Evolutionary conservation across 257 asterid species (phyloP).

Genomic region (Verbena officinalis): DNA sequence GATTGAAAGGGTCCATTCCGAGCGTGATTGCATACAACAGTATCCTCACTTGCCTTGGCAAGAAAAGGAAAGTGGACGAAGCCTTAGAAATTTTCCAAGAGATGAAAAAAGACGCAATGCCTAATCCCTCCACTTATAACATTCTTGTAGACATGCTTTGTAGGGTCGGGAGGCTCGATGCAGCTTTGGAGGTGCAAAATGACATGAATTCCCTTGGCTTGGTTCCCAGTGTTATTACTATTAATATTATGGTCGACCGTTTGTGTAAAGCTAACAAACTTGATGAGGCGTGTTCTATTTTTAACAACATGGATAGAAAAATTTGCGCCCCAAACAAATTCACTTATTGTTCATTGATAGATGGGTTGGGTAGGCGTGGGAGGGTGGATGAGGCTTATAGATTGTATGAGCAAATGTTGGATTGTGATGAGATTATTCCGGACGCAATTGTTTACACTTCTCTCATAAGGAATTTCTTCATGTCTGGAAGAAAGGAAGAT

Average conservation of each 20-base stretch:
- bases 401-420: conserved; percentile 86
- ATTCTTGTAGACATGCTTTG: conserved; percentile 89
- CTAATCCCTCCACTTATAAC: conserved; percentile 81
- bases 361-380: conserved; percentile 92
- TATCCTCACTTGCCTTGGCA: conserved; percentile 85
- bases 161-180: conserved; percentile 59
- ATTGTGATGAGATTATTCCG: conserved; percentile 49
- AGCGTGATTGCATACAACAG: conserved; percentile 87
- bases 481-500: conserved; percentile 74
- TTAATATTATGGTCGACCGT: conserved; percentile 91
- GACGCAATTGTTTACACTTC: conserved; percentile 84
- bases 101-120: conserved; percentile 90
- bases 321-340: conserved; percentile 64
- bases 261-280: conserved; percentile 86
- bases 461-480: conserved; percentile 82
- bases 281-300: conserved; percentile 75
- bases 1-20: conserved; percentile 82
- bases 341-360: conserved; percentile 87
- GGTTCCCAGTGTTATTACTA: conserved; percentile 70
- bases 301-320: conserved; percentile 69
- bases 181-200: conserved; percentile 66
- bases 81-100: conserved; percentile 67
- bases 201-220: conserved; percentile 71
- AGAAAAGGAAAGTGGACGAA: conserved; percentile 71
- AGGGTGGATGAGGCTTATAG: conserved; percentile 82